Base-by-base conservation (phyloP, 2,329 filamentous ascomycete species). In the Tolypocladium cylindrosporum region DNA sequence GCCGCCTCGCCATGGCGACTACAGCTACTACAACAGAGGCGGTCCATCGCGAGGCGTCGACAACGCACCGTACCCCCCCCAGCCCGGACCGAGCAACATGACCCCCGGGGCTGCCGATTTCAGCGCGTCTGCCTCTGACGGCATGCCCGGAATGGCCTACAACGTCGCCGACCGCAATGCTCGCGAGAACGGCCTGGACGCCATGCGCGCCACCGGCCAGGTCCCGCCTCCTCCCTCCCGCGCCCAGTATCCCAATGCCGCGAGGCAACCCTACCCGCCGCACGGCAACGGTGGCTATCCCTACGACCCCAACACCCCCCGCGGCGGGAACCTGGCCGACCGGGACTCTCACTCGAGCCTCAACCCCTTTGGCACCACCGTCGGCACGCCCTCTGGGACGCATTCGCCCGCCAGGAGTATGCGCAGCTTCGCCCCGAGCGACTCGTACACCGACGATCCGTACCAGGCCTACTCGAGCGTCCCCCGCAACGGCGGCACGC, bases 81-180 rank as follows among this genome's bases (percentile, higher is more conserved):
- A 60, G 9, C 51, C 53, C 45, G 60, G 61, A 27, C 60, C 60
- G 9, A 63, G 68, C 63, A 78, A 73, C 65, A 72, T 77, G 58
- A 87, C 85, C 1, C 83, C 84, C 2, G 86, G 83, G 40, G 79
- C 83, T 60, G 86, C 90, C 72, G 89, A 90, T 68, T 83, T 87
- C 62, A 79, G 86, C 60, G 77, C 83, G 55, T 71, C 76, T 43
- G 83, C 87, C 19, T 77, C 79, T 27, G 87, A 85, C 64, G 87
- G 85, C 58, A 84, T 90, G 71, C 78, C 85, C 37, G 86, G 85
- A 57, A 83, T 89, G 60, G 86, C 87, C 43, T 78, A 85, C 65
- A 82, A 77, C 57, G 82, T 88, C 54, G 86, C 87, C 55, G 85
- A 87, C 64, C 79, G 78, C 55, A 83, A 86, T 71, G 78, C 83